Base-by-base conservation (phyloP, 1,284 basidiomycete species). In the Tremellales sp. region DNA sequence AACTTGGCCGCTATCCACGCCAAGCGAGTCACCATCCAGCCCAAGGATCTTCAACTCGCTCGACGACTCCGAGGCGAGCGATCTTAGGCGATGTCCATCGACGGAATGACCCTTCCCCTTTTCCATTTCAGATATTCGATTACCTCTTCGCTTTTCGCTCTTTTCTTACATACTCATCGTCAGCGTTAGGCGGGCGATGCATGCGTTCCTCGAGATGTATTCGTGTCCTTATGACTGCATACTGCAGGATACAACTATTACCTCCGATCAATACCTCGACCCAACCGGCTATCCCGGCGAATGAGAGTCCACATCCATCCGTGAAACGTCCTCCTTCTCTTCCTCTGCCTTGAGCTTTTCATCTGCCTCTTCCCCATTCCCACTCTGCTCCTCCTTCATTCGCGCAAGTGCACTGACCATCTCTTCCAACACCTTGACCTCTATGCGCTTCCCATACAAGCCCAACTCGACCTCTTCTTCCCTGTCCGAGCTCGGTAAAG, bases 21-120 rank as follows among this genome's bases (percentile, higher is more conserved):
- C 66, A 78, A 78, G 72, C 75, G 73, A 56, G 73, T 75, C 53
- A 76, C 76, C 56, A 78, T 77, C 66, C 83, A 85, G 71, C 82
- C 83, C 39, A 84, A 85, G 75, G 84, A 86, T 70, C 78, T 86
- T 58, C 77, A 78, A 58, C 76, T 81, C 55, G 79, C 79, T 34
- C 75, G 79, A 60, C 78, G 80, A 64, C 75, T 82, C 63, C 75
- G 80, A 57, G 80, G 81, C 58, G 76, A 79, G 74, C 53, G 69
- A 52, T 66, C 68, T 32, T 71, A 68, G 60, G 54, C 51, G 18
- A 34, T 18, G 10, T 16, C 16, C 34, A 18, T 43, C 12, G 35
- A 10, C 27, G 27, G 27, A 27, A 22, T 4, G 35, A 24, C 26
- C 22, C 9, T 22, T 31, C 21, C 35, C 12, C 35, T 29, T 6